A percentile compares a stretch with the other conserved stretches of the same genome.
Conservation (phyloP, 2,329 filamentous ascomycete species). For the Sordariomycetes sp. region DNA sequence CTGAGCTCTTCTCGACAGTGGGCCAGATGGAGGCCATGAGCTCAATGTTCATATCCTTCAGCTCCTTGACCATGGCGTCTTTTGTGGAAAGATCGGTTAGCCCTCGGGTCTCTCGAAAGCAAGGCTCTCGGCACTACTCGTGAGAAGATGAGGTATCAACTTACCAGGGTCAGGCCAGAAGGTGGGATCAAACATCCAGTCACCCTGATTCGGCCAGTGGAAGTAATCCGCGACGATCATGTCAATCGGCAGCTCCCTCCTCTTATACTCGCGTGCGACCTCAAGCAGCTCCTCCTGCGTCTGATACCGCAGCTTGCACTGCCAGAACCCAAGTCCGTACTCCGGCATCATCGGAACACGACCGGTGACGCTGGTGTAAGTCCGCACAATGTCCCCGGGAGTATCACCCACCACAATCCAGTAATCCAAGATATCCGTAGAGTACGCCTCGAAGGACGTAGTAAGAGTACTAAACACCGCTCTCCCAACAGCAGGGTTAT, state of each 20-base stretch:
- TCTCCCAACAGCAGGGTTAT: conserved; percentile 48
- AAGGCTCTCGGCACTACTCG: not conserved
- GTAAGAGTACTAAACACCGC: conserved; percentile 47
- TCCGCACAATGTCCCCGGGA: conserved; percentile 39
- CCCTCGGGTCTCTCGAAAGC: not conserved
- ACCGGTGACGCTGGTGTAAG: conserved; percentile 43
- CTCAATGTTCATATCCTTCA: conserved; percentile 44
- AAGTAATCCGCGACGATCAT: conserved; percentile 58
- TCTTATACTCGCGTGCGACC: conserved; percentile 45
- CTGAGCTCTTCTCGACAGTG: conserved; percentile 43
- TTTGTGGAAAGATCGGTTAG: conserved; percentile 6
- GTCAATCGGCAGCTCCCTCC: conserved; percentile 42
- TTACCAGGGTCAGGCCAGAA: conserved; percentile 51
- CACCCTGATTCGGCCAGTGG: conserved; percentile 53
- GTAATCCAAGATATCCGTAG: conserved; percentile 45
- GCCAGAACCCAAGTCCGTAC: conserved; percentile 56
- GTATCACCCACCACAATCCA: conserved; percentile 48
- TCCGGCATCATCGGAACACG: conserved; percentile 55
- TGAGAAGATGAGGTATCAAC: conserved; percentile 6
- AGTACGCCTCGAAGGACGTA: conserved; percentile 47
- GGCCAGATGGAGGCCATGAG: conserved; percentile 61
- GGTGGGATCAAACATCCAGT: conserved; percentile 51
- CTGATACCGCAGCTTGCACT: conserved; percentile 53
- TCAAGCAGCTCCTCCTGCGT: conserved; percentile 49
- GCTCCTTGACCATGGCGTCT: conserved; percentile 50